Evolutionary conservation across 148 eudicot species (phyloP).

Genomic region (Chenopodium berlandieri): DNA sequence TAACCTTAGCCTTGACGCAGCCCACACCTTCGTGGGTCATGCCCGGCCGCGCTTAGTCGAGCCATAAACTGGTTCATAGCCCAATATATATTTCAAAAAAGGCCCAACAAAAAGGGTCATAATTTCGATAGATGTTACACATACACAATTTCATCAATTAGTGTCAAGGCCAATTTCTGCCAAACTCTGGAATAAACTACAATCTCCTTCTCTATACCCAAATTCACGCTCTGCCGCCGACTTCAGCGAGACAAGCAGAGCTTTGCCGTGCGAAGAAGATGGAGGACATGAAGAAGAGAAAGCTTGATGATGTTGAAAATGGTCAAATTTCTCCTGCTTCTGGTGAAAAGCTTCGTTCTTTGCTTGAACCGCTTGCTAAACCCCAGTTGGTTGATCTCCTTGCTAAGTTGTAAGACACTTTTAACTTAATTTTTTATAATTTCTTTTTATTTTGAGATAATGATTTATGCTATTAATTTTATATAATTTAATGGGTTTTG

Average conservation of each 20-base stretch:
- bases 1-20: too few relatives aligned
- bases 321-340: conserved; percentile 19
- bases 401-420: conserved; percentile 42
- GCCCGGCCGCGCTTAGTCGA: too few relatives aligned
- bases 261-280: conserved; percentile 16
- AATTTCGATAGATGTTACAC: neutral
- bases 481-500: neutral
- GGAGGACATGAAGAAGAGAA: conserved; percentile 65
- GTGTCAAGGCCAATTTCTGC: neutral
- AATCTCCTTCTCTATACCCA: neutral
- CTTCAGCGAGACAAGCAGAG: too few relatives aligned
- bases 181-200: neutral
- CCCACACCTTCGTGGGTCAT: too few relatives aligned
- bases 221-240: neutral
- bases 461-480: neutral
- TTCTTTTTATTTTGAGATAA: neutral
- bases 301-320: conserved; percentile 43
- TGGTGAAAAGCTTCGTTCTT: conserved; percentile 44
- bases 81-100: too few relatives aligned
- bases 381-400: conserved; percentile 58
- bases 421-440: neutral
- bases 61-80: too few relatives aligned
- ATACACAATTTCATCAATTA: neutral
- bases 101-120: neutral
- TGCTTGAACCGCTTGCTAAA: conserved; percentile 64